Base-by-base conservation (phyloP, 768 basidiomycete genomes). In the Dioszegia hungarica region DNA sequence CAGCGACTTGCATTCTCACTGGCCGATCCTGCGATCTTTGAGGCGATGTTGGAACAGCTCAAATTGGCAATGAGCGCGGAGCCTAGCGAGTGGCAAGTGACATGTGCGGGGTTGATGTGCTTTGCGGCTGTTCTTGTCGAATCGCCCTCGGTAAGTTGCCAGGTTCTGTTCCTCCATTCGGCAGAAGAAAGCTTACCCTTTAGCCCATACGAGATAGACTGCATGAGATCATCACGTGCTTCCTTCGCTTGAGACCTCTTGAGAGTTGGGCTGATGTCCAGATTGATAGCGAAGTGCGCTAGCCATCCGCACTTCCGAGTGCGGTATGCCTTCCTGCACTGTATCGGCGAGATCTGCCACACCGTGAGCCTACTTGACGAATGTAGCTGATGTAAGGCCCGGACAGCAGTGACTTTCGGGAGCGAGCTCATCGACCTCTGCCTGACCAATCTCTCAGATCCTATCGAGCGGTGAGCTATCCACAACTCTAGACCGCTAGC, bases 281-380 rank as follows among this genome's bases (percentile, higher is more conserved):
- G 57, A 4, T 46, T 60, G 19, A 62, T 57, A 14, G 51, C 82
- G 0, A 88, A 88, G 0, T 84, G 86, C 81, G 89, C 90, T 68
- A 78, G 79, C 27, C 90, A 94, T 71, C 72, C 83, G 0, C 86
- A 92, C 77, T 89, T 90, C 2, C 79, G 84, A 6, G 85, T 85
- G 12, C 80, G 83, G 28, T 83, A 80, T 61, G 89, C 89, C 1
- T 88, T 90, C 40, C 89, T 89, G 76, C 90, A 92, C 33, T 60
- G 28, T 62, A 89, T 90, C 44, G 90, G 90, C 0, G 90, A 92
- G 70, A 78, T 94, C 22, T 51, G 49, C 36, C 49, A 51, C 22
- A 51, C 49, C 17, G 49, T 51, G 34, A 22, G 49, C 38, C 34
- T 27, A 4, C 49, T 37, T 29, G 20, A 33, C 47, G 3, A 20